Base-by-base conservation (phyloP, 2,329 filamentous ascomycete species). In the Diaporthe eres region DNA sequence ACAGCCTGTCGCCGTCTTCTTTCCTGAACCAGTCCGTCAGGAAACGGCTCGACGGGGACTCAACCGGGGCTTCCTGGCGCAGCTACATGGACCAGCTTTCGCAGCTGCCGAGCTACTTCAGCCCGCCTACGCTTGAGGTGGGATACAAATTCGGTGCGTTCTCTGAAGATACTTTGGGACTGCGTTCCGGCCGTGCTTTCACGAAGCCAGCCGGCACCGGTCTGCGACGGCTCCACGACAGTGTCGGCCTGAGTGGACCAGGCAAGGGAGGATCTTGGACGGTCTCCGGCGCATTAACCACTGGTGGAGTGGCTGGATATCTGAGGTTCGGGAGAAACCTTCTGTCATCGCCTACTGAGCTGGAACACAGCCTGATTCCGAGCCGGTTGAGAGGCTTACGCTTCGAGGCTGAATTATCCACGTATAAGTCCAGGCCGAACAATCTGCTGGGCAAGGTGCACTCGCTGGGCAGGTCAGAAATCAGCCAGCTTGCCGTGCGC, bases 371-470 rank as follows among this genome's bases (percentile, higher is more conserved):
- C 39, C 37, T 47, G 47, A 25, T 63, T 10, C 49, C 58, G 5
- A 34, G n/a, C 15, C 37, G 53, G 4, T 44, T 61, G 74, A 39
- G 25, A 28, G 42, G 47, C 42, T 25, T 37, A 17, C 84, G 85
- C 12, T 55, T 87, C 22, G 87, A 88, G 74, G 80, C 85, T 12
- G 87, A 88, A 72, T 78, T 88, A 1, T 85, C 84, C 31, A 83
- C 82, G 47, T 84, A 81, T 74, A 82, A 81, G 31, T 47, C 42
- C 17, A 63, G n/a, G 19, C 61, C 28, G 25, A 15, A 42, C 49
- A 47, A 8, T 22, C 10, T 60, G 15, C 31, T 71, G 8, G 19
- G 51, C 55, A 28, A 39, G 22, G 19, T 61, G 15, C 55, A 10
- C 31, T 55, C 65, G 4, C 58, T 58, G 68, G 57, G 49, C 13